Evolutionary conservation across 768 basidiomycete species (phyloP).

Genomic region (Candolleomyces aberdarensis): DNA sequence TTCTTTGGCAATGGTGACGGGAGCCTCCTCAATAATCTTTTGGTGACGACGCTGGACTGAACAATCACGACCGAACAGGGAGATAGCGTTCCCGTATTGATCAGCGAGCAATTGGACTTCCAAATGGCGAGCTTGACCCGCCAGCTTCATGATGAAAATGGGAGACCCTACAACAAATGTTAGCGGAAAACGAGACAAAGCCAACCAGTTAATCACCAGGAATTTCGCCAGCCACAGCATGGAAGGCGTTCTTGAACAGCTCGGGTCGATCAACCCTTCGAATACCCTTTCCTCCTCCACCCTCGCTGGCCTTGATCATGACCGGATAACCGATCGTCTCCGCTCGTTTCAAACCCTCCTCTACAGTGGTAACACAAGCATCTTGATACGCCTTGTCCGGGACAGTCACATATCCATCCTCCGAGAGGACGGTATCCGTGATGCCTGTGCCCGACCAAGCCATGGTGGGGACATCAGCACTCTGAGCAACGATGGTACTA

Average conservation of each 20-base stretch:
- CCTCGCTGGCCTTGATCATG: constrained; percentile 99
- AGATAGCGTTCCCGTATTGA: constrained; percentile 99
- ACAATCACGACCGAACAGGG: constrained; percentile 97
- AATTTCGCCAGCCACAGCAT: constrained; percentile 93
- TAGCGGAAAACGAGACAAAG: constrained; percentile 3
- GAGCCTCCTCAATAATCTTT: constrained; percentile 99
- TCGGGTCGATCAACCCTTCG: constrained; percentile 87
- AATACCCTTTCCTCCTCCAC: constrained; percentile 99
- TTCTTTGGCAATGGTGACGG: constrained; percentile 93
- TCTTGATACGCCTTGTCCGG: constrained; percentile 83
- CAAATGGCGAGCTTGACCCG: constrained; percentile 93
- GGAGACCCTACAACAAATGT: constrained; percentile 68
- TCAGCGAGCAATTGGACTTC: constrained; percentile 98
- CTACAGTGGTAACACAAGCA: constrained; percentile 86
- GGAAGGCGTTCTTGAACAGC: constrained; percentile 90
- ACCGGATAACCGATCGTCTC: constrained; percentile 93
- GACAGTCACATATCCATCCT: constrained; percentile 91
- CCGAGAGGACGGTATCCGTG: constrained; percentile 77
- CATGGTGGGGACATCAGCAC: constrained; percentile 96
- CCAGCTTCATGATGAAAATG: constrained; percentile 99
- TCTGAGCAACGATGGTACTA: constrained; percentile 98
- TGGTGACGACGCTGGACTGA: constrained; percentile 99
- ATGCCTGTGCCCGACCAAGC: constrained; percentile 98
- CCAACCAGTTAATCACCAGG: constrained; percentile 59
- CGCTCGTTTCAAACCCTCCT: constrained; percentile 80